These are phyloP conservation scores for Angophora floribunda DNA, from an alignment of 345 rosid genomes.

Conservation along the genomic window DNA sequence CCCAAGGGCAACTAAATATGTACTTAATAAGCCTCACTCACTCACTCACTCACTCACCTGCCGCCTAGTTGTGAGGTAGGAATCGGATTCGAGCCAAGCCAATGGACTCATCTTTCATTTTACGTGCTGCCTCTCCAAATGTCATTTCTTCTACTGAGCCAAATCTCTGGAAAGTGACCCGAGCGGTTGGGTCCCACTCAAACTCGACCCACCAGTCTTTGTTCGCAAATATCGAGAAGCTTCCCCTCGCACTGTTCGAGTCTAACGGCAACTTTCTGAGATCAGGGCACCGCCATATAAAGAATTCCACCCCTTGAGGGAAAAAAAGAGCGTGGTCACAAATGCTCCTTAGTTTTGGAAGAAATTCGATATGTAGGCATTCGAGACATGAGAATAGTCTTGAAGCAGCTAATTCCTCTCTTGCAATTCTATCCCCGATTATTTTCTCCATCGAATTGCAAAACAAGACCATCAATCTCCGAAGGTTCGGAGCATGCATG, in stretches of 20 bases:
- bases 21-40: not conserved
- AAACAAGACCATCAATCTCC: accelerated
- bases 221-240: accelerated
- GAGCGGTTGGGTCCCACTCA: not conserved
- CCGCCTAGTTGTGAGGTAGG: not conserved
- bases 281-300: accelerated
- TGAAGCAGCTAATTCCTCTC: not conserved
- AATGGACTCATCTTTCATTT: accelerated
- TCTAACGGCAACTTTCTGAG: not conserved
- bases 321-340: not conserved
- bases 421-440: not conserved
- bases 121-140: not conserved
- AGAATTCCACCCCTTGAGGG: accelerated
- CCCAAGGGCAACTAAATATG: not conserved
- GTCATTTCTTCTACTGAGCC: accelerated
- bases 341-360: not conserved
- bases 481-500: not conserved
- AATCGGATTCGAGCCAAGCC: accelerated
- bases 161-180: accelerated
- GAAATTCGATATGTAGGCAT: accelerated
- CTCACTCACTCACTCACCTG: too few species aligned
- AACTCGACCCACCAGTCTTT: accelerated
- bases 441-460: accelerated
- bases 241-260: not conserved
- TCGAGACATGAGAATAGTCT: not conserved